Base-by-base conservation (phyloP, 202 grass and related monocot genomes). In the Setaria viridis region DNA sequence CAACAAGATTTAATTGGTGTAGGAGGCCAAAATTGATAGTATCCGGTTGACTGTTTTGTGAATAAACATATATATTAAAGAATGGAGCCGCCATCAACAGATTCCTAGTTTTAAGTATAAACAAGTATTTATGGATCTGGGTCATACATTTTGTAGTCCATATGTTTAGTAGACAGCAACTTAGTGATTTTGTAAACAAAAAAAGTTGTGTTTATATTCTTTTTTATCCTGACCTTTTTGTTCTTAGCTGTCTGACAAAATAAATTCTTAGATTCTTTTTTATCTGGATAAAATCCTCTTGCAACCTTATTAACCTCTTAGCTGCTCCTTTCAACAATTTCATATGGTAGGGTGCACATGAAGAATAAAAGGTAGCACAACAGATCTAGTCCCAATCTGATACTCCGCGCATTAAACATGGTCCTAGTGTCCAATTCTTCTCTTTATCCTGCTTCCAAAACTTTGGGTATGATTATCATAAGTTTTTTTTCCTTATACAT, bases 271-370 rank as follows among this genome's bases (percentile, higher is more conserved):
- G 2, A 39, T 50, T 11, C 15, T 34, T 58, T n/a, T 57, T n/a
- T 48, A 47, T 85, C n/a, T 67, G 37, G 12, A 77, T 77, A 16
- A 16, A 54, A 54, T 54, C 15, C 63, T 42, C 11, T 65, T 67
- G 46, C 16, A 55, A 15, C 33, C 49, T 39, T 74, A 11, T 17
- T 62, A 10, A 11, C 9, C 4, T 20, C 20, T 20, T 37, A 47
- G 11, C 21, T 15, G 21, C n/a, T 68, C 35, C 34, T 57, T 46
- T 76, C 56, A 41, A 32, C 16, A 58, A 34, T 58, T 68, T 77
- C 33, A 25, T 62, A 30, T 41, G 33, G 47, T 35, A 73, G 6
- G 21, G 53, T 80, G 10, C n/a, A 72, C 58, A 25, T 62, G 32
- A 25, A 48, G 54, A 62, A 60, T 70, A 80, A 69, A 69, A 17